Percentiles rank a stretch among this genome's conserved stretches.
phyloP scores from a whole-genome alignment of 257 asterid genomes.

The Rhazya stricta region DNA sequence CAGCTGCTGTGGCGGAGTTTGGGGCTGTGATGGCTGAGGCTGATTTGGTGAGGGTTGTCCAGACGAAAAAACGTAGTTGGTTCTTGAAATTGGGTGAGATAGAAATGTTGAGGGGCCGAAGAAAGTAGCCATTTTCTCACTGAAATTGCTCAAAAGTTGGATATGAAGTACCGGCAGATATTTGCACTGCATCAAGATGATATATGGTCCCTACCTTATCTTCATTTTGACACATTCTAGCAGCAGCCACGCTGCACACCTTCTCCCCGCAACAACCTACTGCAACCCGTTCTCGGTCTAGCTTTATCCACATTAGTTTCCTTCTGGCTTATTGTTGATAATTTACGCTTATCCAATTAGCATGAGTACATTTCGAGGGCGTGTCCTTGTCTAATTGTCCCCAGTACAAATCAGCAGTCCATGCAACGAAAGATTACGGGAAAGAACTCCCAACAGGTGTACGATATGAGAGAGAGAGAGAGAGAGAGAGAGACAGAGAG shows the following conservation, averaged over 20 bases:
- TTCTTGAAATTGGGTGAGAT: conserved; percentile 47
- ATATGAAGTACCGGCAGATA: conserved; percentile 14
- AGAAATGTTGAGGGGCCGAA: conserved; percentile 51
- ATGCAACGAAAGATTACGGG: background rate
- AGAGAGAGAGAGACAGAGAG: too few species aligned
- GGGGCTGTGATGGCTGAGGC: conserved; percentile 39
- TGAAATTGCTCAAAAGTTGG: background rate
- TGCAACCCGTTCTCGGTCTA: background rate
- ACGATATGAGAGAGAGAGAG: background rate
- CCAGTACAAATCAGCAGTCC: too few species aligned
- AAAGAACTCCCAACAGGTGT: background rate
- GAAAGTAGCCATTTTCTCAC: conserved; percentile 51
- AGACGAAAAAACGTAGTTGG: conserved; percentile 37
- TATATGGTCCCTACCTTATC: conserved; percentile 63
- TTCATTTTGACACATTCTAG: background rate
- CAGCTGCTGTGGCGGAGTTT: conserved; percentile 28
- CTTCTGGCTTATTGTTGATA: background rate
- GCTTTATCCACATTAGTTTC: background rate
- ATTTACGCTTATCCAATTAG: background rate
- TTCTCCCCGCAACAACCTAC: background rate
- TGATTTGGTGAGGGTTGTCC: conserved; percentile 47
- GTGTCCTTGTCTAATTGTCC: background rate
- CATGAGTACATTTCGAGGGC: background rate
- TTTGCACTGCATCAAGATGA: conserved; percentile 16
- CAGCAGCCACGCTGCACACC: background rate